Percentiles rank a stretch among this genome's conserved stretches.
phyloP scores from a whole-genome alignment of 2,329 filamentous ascomycete genomes.

The Ilyonectria sp. region DNA sequence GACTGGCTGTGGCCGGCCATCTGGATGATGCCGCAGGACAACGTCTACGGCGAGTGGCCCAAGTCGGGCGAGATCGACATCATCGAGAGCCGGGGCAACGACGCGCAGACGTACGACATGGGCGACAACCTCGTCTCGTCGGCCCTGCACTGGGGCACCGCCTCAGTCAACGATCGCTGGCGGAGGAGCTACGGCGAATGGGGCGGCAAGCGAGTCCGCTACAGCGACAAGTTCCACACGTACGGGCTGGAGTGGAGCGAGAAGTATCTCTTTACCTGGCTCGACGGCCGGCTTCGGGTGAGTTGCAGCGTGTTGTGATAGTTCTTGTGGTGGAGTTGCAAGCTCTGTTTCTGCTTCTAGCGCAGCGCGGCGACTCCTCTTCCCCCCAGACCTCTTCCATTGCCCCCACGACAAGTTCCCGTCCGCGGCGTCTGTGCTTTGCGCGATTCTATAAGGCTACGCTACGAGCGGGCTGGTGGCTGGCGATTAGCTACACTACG shows the following conservation, averaged over 20 bases:
- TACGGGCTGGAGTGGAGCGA: constrained; percentile 67
- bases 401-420: no score
- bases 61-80: constrained; percentile 69
- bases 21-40: constrained; percentile 61
- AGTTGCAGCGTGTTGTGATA: constrained; percentile 34
- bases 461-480: no score
- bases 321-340: no score
- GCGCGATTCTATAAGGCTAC: no score
- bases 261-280: constrained; percentile 66
- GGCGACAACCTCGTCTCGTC: constrained; percentile 58
- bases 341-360: no score
- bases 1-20: constrained; percentile 71
- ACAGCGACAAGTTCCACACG: constrained; percentile 61
- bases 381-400: no score
- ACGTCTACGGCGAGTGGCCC: constrained; percentile 66
- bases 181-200: constrained; percentile 51
- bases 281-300: constrained; percentile 60
- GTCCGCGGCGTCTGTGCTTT: no score
- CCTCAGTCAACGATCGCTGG: constrained; percentile 49
- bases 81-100: constrained; percentile 64
- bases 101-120: constrained; percentile 48
- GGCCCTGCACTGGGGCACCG: constrained; percentile 62
- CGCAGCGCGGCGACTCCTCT: no score
- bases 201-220: constrained; percentile 52
- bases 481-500: background rate